phyloP scores from a whole-genome alignment of 2,329 filamentous ascomycete genomes.

The Rhexocercosporidium sp. region DNA sequence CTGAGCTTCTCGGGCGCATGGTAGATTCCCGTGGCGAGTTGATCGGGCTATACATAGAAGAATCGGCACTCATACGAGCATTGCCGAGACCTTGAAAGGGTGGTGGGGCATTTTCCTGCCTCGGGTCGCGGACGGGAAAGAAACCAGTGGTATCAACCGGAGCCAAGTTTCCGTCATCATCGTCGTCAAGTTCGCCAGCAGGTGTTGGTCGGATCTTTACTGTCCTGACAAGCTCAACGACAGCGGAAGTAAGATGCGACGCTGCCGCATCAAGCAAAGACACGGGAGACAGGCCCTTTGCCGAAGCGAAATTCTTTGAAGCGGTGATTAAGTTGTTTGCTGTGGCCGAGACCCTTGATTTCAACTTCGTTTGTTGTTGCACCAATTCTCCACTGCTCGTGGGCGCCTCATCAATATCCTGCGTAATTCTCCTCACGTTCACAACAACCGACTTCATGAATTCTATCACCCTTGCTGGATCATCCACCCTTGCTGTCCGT shows the following conservation, averaged over 20 bases:
- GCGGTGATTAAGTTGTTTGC: slow-evolving; percentile 96
- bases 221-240: slow-evolving; percentile 82
- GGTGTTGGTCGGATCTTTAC: slow-evolving; percentile 85
- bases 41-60: slow-evolving; percentile 76
- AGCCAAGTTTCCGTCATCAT: slow-evolving; percentile 71
- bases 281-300: slow-evolving; percentile 87
- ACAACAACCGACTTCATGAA: slow-evolving; percentile 87
- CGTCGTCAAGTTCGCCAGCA: slow-evolving; percentile 75
- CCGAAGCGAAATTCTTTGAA: slow-evolving; percentile 85
- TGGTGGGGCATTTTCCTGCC: slow-evolving; percentile 47
- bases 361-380: slow-evolving; percentile 72
- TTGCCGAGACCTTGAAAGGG: slow-evolving; percentile 63
- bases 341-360: slow-evolving; percentile 84
- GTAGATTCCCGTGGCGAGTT: slow-evolving; percentile 68
- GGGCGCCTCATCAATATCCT: slow-evolving; percentile 71
- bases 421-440: slow-evolving; percentile 82
- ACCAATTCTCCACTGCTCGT: slow-evolving; percentile 55
- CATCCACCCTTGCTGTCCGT: slow-evolving; percentile 73
- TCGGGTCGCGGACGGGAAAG: slow-evolving; percentile 59
- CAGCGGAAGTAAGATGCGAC: slow-evolving; percentile 82
- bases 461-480: slow-evolving; percentile 76
- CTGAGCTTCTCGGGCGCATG: slow-evolving; percentile 43
- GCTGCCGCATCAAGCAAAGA: slow-evolving; percentile 92
- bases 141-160: slow-evolving; percentile 72
- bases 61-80: slow-evolving; percentile 65